Percentiles rank a stretch among this genome's conserved stretches.
Evolutionary conservation across 2,329 filamentous ascomycete species (phyloP).

Genomic region (Colletotrichum navitas): DNA sequence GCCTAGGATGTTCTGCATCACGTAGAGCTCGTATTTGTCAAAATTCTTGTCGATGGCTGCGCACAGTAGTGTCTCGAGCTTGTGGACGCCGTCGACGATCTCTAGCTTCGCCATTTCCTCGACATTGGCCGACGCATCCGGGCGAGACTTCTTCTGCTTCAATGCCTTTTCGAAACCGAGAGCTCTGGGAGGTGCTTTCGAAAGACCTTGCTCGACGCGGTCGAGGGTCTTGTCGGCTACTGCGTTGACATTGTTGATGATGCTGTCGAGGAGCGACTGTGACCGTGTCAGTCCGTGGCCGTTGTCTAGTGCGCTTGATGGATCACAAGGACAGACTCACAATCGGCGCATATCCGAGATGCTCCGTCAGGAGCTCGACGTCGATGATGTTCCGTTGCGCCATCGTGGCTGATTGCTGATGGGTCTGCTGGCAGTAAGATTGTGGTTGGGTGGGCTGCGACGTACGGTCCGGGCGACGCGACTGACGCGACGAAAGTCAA

Average conservation of each 20-base stretch:
- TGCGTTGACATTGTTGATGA: slow-evolving; percentile 96
- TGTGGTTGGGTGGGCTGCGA: slow-evolving; percentile 10
- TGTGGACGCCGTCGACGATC: slow-evolving; percentile 89
- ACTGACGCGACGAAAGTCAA: slow-evolving; percentile 41
- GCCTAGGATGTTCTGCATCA: slow-evolving; percentile 85
- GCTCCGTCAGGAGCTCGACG: slow-evolving; percentile 87
- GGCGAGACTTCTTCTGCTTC: slow-evolving; percentile 48
- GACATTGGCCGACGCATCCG: slow-evolving; percentile 51
- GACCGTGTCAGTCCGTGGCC: slow-evolving; percentile 25
- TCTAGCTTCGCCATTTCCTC: slow-evolving; percentile 67
- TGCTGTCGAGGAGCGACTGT: slow-evolving; percentile 94
- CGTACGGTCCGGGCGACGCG: slow-evolving; percentile 32
- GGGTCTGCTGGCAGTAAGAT: slow-evolving; percentile 3
- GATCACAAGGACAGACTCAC: slow-evolving; percentile 64
- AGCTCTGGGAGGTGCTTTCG: slow-evolving; percentile 77
- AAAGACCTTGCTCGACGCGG: slow-evolving; percentile 85
- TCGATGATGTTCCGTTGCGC: slow-evolving; percentile 58
- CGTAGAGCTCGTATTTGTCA: slow-evolving; percentile 90
- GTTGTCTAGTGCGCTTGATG: slow-evolving; percentile 22
- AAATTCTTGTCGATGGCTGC: slow-evolving; percentile 87
- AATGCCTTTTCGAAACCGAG: slow-evolving; percentile 77
- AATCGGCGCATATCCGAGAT: slow-evolving; percentile 93
- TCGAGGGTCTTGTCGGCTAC: slow-evolving; percentile 91
- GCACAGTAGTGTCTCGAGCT: slow-evolving; percentile 85
- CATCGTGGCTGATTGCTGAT: slow-evolving; percentile 20